Evolutionary conservation across 352 stramenopile species (phyloP).

Genomic region (Phytophthora colocasiae): DNA sequence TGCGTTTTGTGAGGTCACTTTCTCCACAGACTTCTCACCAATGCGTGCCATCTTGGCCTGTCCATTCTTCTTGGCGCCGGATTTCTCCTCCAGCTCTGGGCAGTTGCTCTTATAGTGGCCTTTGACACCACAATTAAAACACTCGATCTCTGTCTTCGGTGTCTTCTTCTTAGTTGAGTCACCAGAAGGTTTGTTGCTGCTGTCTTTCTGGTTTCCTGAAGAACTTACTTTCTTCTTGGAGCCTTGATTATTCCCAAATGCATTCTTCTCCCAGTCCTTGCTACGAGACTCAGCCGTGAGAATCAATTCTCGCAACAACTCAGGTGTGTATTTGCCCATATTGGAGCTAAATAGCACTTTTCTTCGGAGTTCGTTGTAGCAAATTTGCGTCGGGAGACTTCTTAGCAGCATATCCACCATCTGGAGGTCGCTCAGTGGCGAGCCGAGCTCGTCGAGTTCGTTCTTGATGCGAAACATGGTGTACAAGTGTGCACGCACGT

Average conservation of each 20-base stretch:
- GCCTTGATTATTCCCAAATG: constrained; percentile 1
- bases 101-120: neutral
- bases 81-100: neutral
- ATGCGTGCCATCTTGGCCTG: constrained; percentile 1
- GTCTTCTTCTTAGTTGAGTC: neutral
- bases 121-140: neutral
- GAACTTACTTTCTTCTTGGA: neutral
- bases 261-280: neutral
- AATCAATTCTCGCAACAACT: neutral
- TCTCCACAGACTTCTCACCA: neutral
- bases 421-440: no score
- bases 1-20: no score
- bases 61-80: neutral
- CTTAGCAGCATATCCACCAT: no score
- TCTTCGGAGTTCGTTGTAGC: no score
- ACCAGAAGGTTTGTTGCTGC: neutral
- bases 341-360: constrained; percentile 14
- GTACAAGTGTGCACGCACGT: no score
- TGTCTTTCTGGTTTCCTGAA: neutral
- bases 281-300: neutral
- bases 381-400: no score
- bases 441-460: no score
- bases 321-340: constrained; percentile 7
- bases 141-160: neutral
- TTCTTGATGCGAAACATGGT: no score